phyloP scores from a whole-genome alignment of 768 basidiomycete species.

The Mycena amicta region DNA sequence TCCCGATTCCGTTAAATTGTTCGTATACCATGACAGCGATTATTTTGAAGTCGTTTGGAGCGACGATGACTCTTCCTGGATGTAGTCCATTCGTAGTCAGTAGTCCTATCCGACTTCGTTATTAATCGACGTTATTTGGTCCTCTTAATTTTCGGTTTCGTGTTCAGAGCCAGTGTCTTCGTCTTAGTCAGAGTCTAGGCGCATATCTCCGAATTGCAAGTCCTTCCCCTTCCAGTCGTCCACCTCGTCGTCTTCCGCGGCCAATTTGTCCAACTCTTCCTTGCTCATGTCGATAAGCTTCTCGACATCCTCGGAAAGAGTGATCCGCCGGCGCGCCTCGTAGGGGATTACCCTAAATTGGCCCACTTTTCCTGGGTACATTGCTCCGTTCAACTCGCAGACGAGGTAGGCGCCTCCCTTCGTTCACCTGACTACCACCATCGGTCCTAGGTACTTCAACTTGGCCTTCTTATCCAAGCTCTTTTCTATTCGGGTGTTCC shows the following conservation, averaged over 20 bases:
- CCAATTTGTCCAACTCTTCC: not conserved
- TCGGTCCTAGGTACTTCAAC: slow-evolving; percentile 34
- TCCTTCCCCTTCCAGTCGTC: not conserved
- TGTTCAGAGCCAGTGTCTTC: too few relatives aligned
- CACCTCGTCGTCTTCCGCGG: not conserved
- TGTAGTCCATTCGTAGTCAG: too few relatives aligned
- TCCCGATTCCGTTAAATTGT: too few relatives aligned
- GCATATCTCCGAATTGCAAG: slow-evolving; percentile 5
- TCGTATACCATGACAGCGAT: too few relatives aligned
- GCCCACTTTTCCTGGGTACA: slow-evolving; percentile 1
- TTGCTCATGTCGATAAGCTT: not conserved
- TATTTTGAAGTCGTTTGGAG: too few relatives aligned
- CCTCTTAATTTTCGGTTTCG: too few relatives aligned
- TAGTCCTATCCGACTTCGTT: too few relatives aligned
- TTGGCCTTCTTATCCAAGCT: slow-evolving; percentile 30
- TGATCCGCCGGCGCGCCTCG: not conserved
- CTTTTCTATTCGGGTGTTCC: slow-evolving; percentile 35
- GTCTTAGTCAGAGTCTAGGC: too few relatives aligned
- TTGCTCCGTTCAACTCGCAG: slow-evolving; percentile 1
- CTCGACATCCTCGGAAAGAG: not conserved
- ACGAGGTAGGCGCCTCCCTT: slow-evolving; percentile 29
- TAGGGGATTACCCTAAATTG: slow-evolving; percentile 20
- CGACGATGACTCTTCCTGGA: too few relatives aligned
- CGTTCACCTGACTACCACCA: slow-evolving; percentile 30
- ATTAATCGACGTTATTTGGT: too few relatives aligned